Conservation (phyloP, 179 eudicot genomes). For the Nepenthes alata region DNA sequence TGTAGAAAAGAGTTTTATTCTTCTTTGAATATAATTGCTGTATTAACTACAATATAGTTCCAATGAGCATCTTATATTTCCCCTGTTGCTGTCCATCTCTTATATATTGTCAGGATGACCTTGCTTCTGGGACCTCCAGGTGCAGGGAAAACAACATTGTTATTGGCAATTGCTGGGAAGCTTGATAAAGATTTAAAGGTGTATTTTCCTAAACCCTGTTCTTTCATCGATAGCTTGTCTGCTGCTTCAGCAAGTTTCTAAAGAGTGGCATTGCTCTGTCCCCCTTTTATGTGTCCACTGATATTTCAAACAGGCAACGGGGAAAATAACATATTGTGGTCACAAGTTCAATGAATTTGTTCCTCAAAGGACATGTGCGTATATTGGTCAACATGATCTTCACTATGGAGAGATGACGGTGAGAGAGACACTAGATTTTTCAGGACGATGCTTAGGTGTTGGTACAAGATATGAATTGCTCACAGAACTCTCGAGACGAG, state of each 20-base stretch:
- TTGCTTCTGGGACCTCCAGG: conserved; percentile 85
- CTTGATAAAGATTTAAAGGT: conserved; percentile 59
- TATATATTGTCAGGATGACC: conserved; percentile 43
- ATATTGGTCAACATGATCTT: conserved; percentile 61
- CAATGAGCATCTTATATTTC: not conserved
- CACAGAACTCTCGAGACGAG: conserved; percentile 40
- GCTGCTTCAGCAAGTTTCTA: not conserved
- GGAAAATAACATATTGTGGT: conserved; percentile 63
- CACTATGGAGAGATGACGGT: conserved; percentile 76
- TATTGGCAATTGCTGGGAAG: conserved; percentile 60
- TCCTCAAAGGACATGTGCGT: conserved; percentile 61
- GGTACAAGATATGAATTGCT: conserved; percentile 59
- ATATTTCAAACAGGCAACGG: conserved; percentile 21
- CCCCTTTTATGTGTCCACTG: not conserved
- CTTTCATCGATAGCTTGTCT: no score
- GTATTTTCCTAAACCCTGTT: conserved; percentile 14
- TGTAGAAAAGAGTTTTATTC: no score
- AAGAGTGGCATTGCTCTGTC: not conserved
- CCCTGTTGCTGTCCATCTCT: not conserved
- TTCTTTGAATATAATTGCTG: no score
- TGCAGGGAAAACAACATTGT: conserved; percentile 66
- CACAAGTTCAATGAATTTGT: conserved; percentile 55
- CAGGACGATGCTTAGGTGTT: conserved; percentile 68
- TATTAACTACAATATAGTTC: not conserved
- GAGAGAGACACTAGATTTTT: conserved; percentile 64